phyloP scores from a whole-genome alignment of 2,329 filamentous ascomycete genomes.

The Catunica adiposa region DNA sequence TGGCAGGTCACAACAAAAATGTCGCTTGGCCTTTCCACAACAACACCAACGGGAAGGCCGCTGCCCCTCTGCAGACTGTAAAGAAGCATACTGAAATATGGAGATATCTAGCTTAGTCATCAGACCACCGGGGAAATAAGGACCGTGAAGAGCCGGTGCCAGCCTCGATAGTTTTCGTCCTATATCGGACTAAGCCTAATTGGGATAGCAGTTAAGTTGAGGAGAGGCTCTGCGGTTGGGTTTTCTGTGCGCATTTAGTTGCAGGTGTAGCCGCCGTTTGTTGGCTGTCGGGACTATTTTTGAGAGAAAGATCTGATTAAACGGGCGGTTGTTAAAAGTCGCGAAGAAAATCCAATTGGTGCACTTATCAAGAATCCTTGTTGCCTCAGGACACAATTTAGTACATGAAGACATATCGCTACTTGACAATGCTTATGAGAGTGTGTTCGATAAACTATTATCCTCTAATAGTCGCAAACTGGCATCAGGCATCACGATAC shows the following conservation, averaged over 20 bases:
- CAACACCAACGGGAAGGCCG: conserved; percentile 12
- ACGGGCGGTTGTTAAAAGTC: background rate
- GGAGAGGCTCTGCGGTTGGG: background rate
- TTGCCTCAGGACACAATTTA: conserved; percentile 5
- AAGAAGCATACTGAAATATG: background rate
- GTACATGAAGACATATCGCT: too few relatives aligned
- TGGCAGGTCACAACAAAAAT: background rate
- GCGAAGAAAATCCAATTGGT: background rate
- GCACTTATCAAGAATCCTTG: background rate
- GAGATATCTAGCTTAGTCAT: conserved; percentile 8
- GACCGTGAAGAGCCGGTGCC: conserved; percentile 13
- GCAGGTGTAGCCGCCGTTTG: conserved; percentile 4
- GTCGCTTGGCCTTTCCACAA: conserved; percentile 13
- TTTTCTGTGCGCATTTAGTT: background rate
- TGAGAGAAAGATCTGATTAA: background rate
- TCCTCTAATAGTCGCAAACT: too few relatives aligned
- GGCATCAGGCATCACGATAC: too few relatives aligned
- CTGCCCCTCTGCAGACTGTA: background rate
- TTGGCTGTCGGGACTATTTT: too few relatives aligned
- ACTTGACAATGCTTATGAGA: too few relatives aligned
- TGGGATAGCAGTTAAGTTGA: background rate
- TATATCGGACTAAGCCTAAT: conserved; percentile 11
- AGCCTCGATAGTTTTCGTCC: conserved; percentile 13
- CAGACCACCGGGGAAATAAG: conserved; percentile 12
- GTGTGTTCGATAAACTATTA: too few relatives aligned